Evolutionary conservation across 2,329 filamentous ascomycete species (phyloP).

Genomic region (Clarireedia homoeocarpa): DNA sequence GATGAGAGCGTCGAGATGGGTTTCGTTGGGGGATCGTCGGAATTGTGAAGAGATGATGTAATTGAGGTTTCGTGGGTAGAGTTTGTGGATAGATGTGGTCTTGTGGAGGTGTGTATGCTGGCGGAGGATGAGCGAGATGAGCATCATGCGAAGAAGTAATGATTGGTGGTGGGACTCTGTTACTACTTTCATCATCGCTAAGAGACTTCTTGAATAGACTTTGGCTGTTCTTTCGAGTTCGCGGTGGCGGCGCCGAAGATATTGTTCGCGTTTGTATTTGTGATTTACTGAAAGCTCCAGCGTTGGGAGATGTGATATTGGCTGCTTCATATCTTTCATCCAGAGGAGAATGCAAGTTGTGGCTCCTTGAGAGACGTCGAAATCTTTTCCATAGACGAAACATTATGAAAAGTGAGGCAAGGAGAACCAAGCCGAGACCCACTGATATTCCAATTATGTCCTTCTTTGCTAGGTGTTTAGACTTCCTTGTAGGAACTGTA

Average conservation of each 20-base stretch:
- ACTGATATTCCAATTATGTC: slow-evolving; percentile 24
- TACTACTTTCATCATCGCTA: background rate
- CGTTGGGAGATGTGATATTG: slow-evolving; percentile 7
- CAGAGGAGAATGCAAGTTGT: background rate
- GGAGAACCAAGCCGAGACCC: slow-evolving; percentile 10
- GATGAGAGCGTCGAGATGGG: too few species aligned
- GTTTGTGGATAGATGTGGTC: too few species aligned
- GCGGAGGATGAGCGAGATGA: background rate
- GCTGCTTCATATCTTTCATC: slow-evolving; percentile 1
- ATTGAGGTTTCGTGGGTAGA: too few species aligned
- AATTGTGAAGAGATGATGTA: too few species aligned
- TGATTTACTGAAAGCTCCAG: background rate
- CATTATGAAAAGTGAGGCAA: slow-evolving; percentile 7
- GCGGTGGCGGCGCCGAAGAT: background rate
- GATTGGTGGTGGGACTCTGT: background rate
- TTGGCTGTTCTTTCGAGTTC: background rate
- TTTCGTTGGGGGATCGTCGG: too few species aligned
- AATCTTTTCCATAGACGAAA: background rate
- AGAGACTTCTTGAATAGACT: background rate
- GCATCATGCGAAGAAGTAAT: background rate
- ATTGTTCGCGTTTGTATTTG: background rate
- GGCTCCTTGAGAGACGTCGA: background rate
- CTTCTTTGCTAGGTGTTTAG: slow-evolving; percentile 14
- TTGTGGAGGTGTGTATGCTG: background rate
- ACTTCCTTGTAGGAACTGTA: background rate